These are phyloP conservation scores for Clavispora santaluciae DNA, from an alignment of 805 yeast species.

Conservation along the genomic window DNA sequence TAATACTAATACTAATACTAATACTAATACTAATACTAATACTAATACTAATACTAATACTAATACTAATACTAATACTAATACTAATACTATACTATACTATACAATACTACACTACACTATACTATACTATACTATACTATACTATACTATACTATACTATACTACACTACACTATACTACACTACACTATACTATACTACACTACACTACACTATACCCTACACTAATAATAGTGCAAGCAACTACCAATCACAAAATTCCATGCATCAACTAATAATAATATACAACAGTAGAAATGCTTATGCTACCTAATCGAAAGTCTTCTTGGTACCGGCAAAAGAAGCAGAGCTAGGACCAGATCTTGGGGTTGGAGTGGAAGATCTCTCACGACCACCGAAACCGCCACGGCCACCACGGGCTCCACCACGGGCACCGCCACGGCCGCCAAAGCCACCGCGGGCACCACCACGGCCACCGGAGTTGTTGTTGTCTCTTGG, in stretches of 20 bases:
- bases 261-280: conserved; percentile 1
- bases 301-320: conserved; percentile 49
- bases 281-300: conserved; percentile 5
- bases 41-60: too few relatives aligned
- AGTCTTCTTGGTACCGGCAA: conserved; percentile 81
- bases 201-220: neutral
- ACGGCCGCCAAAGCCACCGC: conserved; percentile 29
- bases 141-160: neutral
- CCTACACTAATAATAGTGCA: neutral
- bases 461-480: conserved; percentile 36
- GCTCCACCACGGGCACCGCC: conserved; percentile 21
- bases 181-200: conserved; percentile 2
- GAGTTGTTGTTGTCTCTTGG: conserved; percentile 57
- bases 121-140: neutral
- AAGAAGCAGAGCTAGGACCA: conserved; percentile 58
- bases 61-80: too few relatives aligned
- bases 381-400: conserved; percentile 37
- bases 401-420: conserved; percentile 23
- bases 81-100: conserved; percentile 2
- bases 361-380: conserved; percentile 61
- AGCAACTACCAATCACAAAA: neutral
- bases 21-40: too few relatives aligned
- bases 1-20: too few relatives aligned
- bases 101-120: neutral
- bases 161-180: neutral